Percentiles rank a stretch among this genome's conserved stretches.
Evolutionary conservation across 768 basidiomycete genomes (phyloP).

Genomic region (Phylloporus arenicola): DNA sequence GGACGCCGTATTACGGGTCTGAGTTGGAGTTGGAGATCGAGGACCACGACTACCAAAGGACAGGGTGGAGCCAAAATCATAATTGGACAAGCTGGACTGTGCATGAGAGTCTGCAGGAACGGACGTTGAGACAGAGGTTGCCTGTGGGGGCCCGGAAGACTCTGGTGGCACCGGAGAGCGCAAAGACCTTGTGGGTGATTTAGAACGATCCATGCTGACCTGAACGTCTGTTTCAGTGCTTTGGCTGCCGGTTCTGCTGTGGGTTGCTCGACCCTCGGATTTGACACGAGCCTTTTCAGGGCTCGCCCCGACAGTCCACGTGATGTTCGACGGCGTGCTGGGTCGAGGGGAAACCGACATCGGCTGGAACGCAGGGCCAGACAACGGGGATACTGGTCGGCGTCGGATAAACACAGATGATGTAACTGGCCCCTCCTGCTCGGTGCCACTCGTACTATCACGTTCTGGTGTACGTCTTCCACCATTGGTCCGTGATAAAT

Average conservation of each 20-base stretch:
- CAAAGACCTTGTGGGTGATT: constrained; percentile 42
- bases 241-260: constrained; percentile 59
- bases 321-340: constrained; percentile 67
- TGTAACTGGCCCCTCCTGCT: constrained; percentile 41
- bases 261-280: constrained; percentile 30
- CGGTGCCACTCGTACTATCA: constrained; percentile 32
- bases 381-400: constrained; percentile 69
- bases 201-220: constrained; percentile 31
- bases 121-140: constrained; percentile 17
- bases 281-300: constrained; percentile 29
- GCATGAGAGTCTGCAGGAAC: constrained; percentile 37
- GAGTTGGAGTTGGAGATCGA: constrained; percentile 67
- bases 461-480: constrained; percentile 60
- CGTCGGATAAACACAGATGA: constrained; percentile 53
- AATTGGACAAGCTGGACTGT: constrained; percentile 44
- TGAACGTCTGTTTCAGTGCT: constrained; percentile 33
- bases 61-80: constrained; percentile 45
- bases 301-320: constrained; percentile 50
- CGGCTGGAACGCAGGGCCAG: constrained; percentile 55
- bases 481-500: constrained; percentile 54
- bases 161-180: constrained; percentile 57
- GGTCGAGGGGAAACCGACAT: constrained; percentile 49
- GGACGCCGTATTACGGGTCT: constrained; percentile 51
- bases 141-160: constrained; percentile 45
- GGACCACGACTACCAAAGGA: constrained; percentile 36